These are phyloP conservation scores for Hortiboletus flavorubellus DNA, from an alignment of 768 basidiomycete genomes.

Conservation along the genomic window DNA sequence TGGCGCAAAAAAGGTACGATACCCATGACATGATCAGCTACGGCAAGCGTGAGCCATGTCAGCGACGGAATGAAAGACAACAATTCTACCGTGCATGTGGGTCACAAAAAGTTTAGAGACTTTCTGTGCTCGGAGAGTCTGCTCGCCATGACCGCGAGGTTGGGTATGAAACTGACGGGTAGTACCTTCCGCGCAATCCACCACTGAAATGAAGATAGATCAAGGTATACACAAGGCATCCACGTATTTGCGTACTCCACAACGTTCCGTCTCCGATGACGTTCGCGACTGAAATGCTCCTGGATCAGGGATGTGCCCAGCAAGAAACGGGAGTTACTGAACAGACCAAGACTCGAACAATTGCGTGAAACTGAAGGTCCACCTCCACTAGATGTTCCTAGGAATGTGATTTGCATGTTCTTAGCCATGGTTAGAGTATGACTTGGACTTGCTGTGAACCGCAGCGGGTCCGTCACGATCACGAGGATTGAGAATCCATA, in stretches of 20 bases:
- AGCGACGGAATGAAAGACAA: background rate
- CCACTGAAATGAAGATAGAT: slow-evolving; percentile 45
- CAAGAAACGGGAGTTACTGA: background rate
- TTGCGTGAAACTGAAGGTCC: slow-evolving; percentile 72
- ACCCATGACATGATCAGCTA: slow-evolving; percentile 76
- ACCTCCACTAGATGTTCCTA: slow-evolving; percentile 76
- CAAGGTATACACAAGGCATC: background rate
- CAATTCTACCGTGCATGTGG: slow-evolving; percentile 70
- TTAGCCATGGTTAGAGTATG: slow-evolving; percentile 29
- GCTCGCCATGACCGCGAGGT: slow-evolving; percentile 33
- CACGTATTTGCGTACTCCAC: slow-evolving; percentile 54
- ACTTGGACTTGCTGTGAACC: background rate
- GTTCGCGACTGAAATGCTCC: slow-evolving; percentile 44
- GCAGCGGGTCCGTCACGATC: no score
- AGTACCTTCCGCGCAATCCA: slow-evolving; percentile 84
- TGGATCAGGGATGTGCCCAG: background rate
- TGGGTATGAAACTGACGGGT: slow-evolving; percentile 62
- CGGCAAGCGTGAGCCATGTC: slow-evolving; percentile 1
- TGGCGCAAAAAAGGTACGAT: slow-evolving; percentile 63
- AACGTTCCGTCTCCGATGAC: slow-evolving; percentile 50
- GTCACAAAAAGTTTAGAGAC: slow-evolving; percentile 77
- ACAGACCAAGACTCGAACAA: slow-evolving; percentile 58
- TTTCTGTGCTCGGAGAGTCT: slow-evolving; percentile 40
- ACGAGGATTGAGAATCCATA: slow-evolving; percentile 6
- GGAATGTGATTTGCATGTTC: slow-evolving; percentile 60